Evolutionary conservation across 2,329 filamentous ascomycete genomes (phyloP).

Genomic region (Fusarium nodosum): DNA sequence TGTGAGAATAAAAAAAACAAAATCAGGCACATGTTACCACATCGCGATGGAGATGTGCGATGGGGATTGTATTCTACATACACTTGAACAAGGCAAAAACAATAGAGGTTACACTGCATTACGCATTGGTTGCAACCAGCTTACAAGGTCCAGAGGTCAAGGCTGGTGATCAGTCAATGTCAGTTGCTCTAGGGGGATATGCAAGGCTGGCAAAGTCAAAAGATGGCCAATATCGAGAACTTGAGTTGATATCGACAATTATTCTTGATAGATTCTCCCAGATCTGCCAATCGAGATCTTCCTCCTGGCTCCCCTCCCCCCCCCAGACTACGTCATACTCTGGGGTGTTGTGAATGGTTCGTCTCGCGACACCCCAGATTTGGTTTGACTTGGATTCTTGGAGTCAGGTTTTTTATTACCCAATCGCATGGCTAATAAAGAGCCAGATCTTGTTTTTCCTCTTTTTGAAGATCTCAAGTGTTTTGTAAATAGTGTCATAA

Average conservation of each 20-base stretch:
- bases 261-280: constrained; percentile 8
- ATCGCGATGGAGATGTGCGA: constrained; percentile 13
- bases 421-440: not conserved
- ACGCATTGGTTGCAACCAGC: constrained; percentile 2
- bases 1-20: constrained; percentile 12
- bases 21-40: constrained; percentile 28
- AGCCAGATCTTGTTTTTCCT: constrained; percentile 12
- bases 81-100: not conserved
- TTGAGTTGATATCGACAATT: constrained; percentile 31
- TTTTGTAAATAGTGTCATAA: constrained; percentile 16
- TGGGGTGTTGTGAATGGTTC: constrained; percentile 31
- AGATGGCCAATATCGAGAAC: constrained; percentile 19
- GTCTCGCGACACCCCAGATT: constrained; percentile 32
- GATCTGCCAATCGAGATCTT: constrained; percentile 42
- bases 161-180: constrained; percentile 37
- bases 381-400: not conserved
- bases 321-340: constrained; percentile 44
- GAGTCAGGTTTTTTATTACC: not conserved
- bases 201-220: constrained; percentile 30
- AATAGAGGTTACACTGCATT: not conserved
- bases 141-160: constrained; percentile 11
- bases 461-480: constrained; percentile 1
- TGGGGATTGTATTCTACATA: not conserved
- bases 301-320: not conserved
- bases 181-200: constrained; percentile 21